phyloP scores from a whole-genome alignment of 345 rosid genomes.

The Erodium maritimum region DNA sequence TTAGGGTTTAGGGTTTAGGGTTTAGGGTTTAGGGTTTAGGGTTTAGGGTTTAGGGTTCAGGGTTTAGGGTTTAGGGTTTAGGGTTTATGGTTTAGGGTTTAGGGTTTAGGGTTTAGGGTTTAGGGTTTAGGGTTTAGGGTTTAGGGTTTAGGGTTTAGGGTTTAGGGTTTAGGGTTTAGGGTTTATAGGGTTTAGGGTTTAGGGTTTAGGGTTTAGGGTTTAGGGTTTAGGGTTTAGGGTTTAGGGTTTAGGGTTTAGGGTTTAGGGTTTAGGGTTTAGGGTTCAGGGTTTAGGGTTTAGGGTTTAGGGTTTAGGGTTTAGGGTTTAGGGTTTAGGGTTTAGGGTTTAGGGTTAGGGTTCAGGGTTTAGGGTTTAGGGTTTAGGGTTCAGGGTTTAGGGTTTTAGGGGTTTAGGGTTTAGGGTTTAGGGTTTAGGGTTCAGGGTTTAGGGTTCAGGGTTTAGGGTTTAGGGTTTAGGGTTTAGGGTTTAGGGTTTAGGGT shows the following conservation, averaged over 20 bases:
- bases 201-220: conserved; percentile 18
- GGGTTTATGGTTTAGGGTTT: conserved; percentile 20
- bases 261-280: conserved; percentile 25
- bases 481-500: conserved; percentile 15
- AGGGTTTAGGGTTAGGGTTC: conserved; percentile 16
- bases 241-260: conserved; percentile 22
- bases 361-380: conserved; percentile 12
- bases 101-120: conserved; percentile 14
- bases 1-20: conserved; percentile 13
- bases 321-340: conserved; percentile 17
- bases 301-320: conserved; percentile 13
- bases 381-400: conserved; percentile 12
- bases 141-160: conserved; percentile 16
- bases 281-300: conserved; percentile 13
- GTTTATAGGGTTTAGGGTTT: too few relatives aligned
- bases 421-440: conserved; percentile 15
- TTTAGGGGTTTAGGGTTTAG: conserved; percentile 12
- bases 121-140: conserved; percentile 14
- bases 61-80: conserved; percentile 17
- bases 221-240: conserved; percentile 18
- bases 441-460: conserved; percentile 19
- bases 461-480: conserved; percentile 19
- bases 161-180: conserved; percentile 21
- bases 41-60: conserved; percentile 12
- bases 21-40: conserved; percentile 9